Base-by-base conservation (phyloP, 73 alveolate species). In the Blepharisma stoltei region DNA sequence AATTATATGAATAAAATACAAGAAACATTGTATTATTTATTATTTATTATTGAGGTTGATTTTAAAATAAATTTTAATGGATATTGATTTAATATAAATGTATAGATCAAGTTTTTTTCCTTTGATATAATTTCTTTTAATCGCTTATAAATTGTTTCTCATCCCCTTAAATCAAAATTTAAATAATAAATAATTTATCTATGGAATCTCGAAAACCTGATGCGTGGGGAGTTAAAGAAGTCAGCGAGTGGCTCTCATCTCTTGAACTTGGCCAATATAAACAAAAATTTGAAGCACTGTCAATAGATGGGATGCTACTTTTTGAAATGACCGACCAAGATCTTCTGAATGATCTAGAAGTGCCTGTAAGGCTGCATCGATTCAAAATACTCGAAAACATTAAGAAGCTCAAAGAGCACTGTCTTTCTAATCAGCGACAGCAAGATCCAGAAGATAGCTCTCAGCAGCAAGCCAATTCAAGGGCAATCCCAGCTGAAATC, bases 221-320 rank as follows among this genome's bases (percentile, higher is more conserved):
- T 14, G 4, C 73, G 2, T 60, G 73, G 73, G 23, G 23, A 8
- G 14, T 25, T 3, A 60, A 69, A 69, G 55, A 69, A 46, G 79
- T 69, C 32, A 9, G 76, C n/a, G 79, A 69, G 5, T 69, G 79
- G 80, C 81, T 69, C n/a, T 9, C 21, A 9, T 7, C 55, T 7
- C 11, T 44, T 14, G 79, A 43, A 1, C 43, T 69, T n/a, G 54
- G 54, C n/a, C 32, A 37, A 23, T 69, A 69, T 44, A 9, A 25
- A 5, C 32, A 69, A 14, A 68, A 20, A 6, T 53, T 71, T 70
- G 92, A 81, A 14, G 68, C n/a, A 8, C n/a, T 84, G 38, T 49
- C 83, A 9, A 88, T 88, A 43, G 95, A 88, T 44, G 95, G 95
- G 6, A 54, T 88, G 4, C 54, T 88, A 4, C 68, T 88, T 48